Evolutionary conservation across 1,139 yeast genomes (phyloP).

Genomic region (Arxiozyma heterogenica): DNA sequence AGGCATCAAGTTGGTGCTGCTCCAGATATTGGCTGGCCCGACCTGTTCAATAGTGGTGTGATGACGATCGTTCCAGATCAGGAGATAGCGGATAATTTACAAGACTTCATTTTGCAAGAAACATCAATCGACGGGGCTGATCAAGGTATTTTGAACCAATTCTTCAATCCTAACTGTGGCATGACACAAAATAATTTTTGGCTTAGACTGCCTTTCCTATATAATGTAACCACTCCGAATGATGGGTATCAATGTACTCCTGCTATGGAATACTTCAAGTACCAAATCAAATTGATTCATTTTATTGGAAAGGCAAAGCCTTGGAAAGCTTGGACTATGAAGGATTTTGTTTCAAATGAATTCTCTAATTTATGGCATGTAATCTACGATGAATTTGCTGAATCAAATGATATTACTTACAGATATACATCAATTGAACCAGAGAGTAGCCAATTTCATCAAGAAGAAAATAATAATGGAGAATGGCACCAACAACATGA

Average conservation of each 20-base stretch:
- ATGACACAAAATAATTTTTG: constrained; percentile 31
- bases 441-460: neutral
- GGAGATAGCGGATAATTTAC: constrained; percentile 39
- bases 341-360: constrained; percentile 8
- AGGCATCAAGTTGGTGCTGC: constrained; percentile 49
- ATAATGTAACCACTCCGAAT: constrained; percentile 71
- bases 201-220: constrained; percentile 68
- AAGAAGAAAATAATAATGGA: neutral
- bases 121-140: constrained; percentile 89
- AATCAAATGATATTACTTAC: neutral
- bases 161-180: constrained; percentile 39
- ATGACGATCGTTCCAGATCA: constrained; percentile 55
- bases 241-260: constrained; percentile 79
- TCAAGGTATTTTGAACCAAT: constrained; percentile 84
- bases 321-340: constrained; percentile 40
- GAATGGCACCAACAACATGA: neutral
- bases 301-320: constrained; percentile 80
- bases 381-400: constrained; percentile 13
- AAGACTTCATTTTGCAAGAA: constrained; percentile 31
- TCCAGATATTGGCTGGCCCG: constrained; percentile 97
- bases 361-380: constrained; percentile 17
- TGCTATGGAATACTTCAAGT: constrained; percentile 52
- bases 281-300: constrained; percentile 56
- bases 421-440: neutral
- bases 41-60: constrained; percentile 85